A percentile compares a stretch with the other conserved stretches of the same genome.
Evolutionary conservation across 805 yeast species (phyloP).

Genomic region (Pichia phayaonensis): DNA sequence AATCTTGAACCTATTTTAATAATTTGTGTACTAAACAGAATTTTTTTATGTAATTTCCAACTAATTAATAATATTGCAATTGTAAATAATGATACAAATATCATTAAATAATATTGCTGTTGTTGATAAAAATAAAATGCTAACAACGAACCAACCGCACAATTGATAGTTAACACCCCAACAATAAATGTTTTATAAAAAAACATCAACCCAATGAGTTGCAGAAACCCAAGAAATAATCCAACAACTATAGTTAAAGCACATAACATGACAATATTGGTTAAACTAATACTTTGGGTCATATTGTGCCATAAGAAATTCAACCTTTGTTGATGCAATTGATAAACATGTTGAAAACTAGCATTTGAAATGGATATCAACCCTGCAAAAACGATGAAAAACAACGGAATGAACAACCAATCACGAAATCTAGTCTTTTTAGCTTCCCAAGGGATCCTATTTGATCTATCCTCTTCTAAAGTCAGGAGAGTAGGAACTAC

Average conservation of each 20-base stretch:
- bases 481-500: too few relatives aligned
- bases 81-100: conserved; percentile 24
- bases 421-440: conserved; percentile 60
- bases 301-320: not conserved
- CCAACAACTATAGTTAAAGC: not conserved
- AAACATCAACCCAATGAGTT: conserved; percentile 1
- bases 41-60: conserved; percentile 17
- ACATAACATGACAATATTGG: not conserved
- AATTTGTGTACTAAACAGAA: conserved; percentile 23
- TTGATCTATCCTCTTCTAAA: not conserved
- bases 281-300: not conserved
- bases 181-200: conserved; percentile 1
- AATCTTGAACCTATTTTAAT: conserved; percentile 52
- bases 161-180: not conserved
- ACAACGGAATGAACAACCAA: conserved; percentile 56
- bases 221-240: not conserved
- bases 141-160: not conserved
- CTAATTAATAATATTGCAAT: conserved; percentile 13
- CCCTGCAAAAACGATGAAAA: conserved; percentile 40
- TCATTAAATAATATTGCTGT: not conserved
- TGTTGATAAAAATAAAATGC: not conserved
- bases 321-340: not conserved
- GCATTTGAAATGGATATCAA: conserved; percentile 65
- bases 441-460: conserved; percentile 22
- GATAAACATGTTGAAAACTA: conserved; percentile 13